Evolutionary conservation across 345 rosid species (phyloP).

Genomic region (Brassica juncea): DNA sequence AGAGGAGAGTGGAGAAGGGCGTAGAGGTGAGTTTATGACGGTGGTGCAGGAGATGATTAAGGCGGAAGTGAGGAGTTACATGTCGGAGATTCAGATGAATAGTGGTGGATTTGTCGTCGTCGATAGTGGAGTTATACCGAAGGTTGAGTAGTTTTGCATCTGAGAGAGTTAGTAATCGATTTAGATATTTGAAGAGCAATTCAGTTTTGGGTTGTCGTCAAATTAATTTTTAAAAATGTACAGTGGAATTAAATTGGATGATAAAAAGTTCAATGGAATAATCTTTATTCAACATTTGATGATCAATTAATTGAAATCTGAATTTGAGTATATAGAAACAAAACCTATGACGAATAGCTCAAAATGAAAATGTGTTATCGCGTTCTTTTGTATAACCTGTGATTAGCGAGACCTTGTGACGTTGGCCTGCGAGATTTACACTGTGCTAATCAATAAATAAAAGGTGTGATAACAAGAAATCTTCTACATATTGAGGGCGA

Average conservation of each 20-base stretch:
- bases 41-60: constrained; percentile 89
- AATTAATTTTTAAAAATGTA: constrained; percentile 8
- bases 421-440: background rate
- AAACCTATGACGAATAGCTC: background rate
- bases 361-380: background rate
- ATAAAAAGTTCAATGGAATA: constrained; percentile 10
- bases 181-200: constrained; percentile 18
- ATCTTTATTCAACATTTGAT: constrained; percentile 3
- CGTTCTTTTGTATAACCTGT: background rate
- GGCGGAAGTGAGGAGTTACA: constrained; percentile 74
- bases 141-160: constrained; percentile 25
- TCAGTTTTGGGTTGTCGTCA: constrained; percentile 27
- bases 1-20: constrained; percentile 35
- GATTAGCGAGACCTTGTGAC: background rate
- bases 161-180: background rate
- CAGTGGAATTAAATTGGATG: constrained; percentile 8
- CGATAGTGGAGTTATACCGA: constrained; percentile 33
- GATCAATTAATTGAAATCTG: background rate
- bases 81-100: constrained; percentile 53
- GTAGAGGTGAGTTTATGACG: constrained; percentile 63
- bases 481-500: too few relatives aligned
- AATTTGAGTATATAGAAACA: background rate
- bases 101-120: constrained; percentile 33
- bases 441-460: background rate
- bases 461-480: background rate